Evolutionary conservation across 768 basidiomycete genomes (phyloP), one percentile per base, ranked within the genome.

Genomic region (Hygrocybe coccinea): DNA sequence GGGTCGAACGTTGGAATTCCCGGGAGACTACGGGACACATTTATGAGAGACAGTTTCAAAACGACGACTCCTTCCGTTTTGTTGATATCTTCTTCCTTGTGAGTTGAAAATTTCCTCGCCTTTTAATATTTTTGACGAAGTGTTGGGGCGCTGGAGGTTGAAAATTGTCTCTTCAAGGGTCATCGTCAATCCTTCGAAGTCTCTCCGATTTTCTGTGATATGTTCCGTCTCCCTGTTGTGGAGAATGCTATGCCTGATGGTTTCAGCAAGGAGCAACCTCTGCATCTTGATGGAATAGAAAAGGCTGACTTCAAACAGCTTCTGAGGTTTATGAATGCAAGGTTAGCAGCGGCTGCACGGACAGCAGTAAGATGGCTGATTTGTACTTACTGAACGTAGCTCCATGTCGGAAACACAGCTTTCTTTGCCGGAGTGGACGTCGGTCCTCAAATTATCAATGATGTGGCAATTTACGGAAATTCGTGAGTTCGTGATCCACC

Each of bases 101-200:
- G 45, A 46, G 45, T 46, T 25, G 17, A 12, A 12, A 21, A 5
- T 25, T 19, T 19, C 17, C 21, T 19, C 12, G 19, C 45, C 5
- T 46, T 15, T 14, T 41, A 14, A 15, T 19, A 12, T 5, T 25
- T 46, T 12, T 15, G n/a, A 21, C 5, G 12, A 46, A 6, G 19
- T 12, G 19, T 46, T 46, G 19, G 15, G 14, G 15, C 29, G 14
- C 38, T n/a, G n/a, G n/a, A 76, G 74, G 74, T 74, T 34, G 76
- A 76, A 48, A 65, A 68, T 41, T 61, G 60, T 12, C 56, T 73
- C 17, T 77, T 75, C 65, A 71, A 73, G 50, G 61, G 76, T 10
- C 74, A 73, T 15, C 65, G 67, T 8, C 61, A 63, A 15, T 64
- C 66, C 43, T 75, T 74, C 0, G 64, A 67, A 3, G 64, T 74